Base-by-base conservation (phyloP, 208 protist genomes). In the Leishmania turanica region DNA sequence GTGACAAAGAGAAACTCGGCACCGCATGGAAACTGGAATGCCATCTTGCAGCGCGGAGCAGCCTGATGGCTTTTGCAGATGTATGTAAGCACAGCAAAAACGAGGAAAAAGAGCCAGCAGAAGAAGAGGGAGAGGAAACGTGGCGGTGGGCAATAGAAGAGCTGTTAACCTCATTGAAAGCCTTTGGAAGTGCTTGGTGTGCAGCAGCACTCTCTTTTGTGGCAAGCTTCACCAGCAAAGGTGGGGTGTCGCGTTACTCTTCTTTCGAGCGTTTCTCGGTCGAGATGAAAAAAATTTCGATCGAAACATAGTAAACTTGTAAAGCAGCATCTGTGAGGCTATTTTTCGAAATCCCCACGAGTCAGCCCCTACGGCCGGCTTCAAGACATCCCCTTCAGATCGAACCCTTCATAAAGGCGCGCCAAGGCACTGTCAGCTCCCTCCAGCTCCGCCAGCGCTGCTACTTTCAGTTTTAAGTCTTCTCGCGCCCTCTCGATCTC, bases 401-500 rank as follows among this genome's bases (percentile, higher is more conserved):
- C 83, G 81, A 97, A 97, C 27, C 94, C 94, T 54, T 93, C 70
- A 60, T 94, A 93, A 24, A 95, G 75, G 66, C 88, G 87, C 9
- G 89, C 83, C 64, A 97, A 77, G 51, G 94, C 86, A 70, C 90
- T 88, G 79, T 97, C 91, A 45, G 94, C 89, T 13, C 94, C 94
- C 75, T 96, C 94, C 70, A 96, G 68, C 84, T 93, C 90, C 0
- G 92, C 94, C 62, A 97, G 77, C 34, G 83, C 82, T n/a, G 91
- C 92, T 31, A 97, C 91, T 76, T 95, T 96, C 51, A 78, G 56
- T 80, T 97, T 97, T 45, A 96, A 82, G 47, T 92, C 88, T 3
- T 93, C 90, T 24, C 94, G 90, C 15, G 85, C 89, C 31, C 58
- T 65, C 70, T 90, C 87, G 78, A 96, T 96, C 34, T 94, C 90